phyloP scores from a whole-genome alignment of 108 stramenopile species.

The Cylindrotheca closterium region DNA sequence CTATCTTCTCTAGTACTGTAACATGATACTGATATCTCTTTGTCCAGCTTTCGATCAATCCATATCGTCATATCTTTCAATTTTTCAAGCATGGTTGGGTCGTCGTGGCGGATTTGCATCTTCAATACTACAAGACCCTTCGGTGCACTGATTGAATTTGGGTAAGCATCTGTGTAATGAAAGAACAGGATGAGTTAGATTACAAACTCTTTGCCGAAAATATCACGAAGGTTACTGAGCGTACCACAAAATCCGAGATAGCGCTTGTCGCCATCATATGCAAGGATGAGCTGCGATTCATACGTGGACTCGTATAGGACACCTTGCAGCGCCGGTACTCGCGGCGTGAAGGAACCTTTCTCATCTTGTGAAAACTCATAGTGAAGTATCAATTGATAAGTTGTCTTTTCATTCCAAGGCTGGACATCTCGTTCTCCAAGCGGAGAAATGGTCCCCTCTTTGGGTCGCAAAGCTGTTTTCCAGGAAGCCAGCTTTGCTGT shows the following conservation, averaged over 20 bases:
- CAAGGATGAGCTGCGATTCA: constrained; percentile 61
- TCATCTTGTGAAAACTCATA: constrained; percentile 62
- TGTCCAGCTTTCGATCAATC: constrained; percentile 49
- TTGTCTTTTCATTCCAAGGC: constrained; percentile 41
- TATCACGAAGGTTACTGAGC: too few relatives aligned
- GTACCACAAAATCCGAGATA: constrained; percentile 32
- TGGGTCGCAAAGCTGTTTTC: constrained; percentile 51
- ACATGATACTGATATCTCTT: constrained; percentile 30
- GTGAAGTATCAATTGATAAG: constrained; percentile 50
- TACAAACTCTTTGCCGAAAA: too few relatives aligned
- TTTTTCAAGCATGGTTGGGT: constrained; percentile 37
- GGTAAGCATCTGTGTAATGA: constrained; percentile 41
- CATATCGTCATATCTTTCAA: constrained; percentile 40
- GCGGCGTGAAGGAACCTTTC: constrained; percentile 36
- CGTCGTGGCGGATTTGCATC: constrained; percentile 46
- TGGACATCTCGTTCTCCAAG: constrained; percentile 50
- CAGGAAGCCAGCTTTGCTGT: constrained; percentile 48
- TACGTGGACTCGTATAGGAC: constrained; percentile 68
- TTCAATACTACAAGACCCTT: constrained; percentile 46
- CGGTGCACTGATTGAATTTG: constrained; percentile 35
- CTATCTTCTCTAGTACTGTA: constrained; percentile 37
- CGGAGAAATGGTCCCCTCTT: constrained; percentile 33
- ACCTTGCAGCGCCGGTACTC: constrained; percentile 46
- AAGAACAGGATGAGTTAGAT: background rate
- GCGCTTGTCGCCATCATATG: constrained; percentile 62